phyloP scores from a whole-genome alignment of 2,329 filamentous ascomycete species.

The Metarhizium guizhouense region DNA sequence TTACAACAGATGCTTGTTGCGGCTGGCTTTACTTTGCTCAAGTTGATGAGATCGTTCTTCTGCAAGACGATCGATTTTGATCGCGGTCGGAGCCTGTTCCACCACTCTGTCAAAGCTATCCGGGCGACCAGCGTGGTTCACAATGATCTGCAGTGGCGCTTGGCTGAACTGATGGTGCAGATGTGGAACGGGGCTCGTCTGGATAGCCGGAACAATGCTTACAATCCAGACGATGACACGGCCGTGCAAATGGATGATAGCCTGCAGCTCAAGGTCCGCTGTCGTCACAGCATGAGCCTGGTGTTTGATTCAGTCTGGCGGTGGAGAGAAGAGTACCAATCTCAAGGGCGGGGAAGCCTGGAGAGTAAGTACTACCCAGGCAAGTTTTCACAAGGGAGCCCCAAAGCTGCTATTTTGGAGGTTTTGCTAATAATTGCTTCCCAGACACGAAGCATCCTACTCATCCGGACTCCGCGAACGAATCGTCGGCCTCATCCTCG shows the following conservation, averaged over 20 bases:
- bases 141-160: conserved; percentile 71
- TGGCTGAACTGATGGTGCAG: conserved; percentile 79
- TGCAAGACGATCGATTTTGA: conserved; percentile 61
- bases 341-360: conserved; percentile 58
- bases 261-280: conserved; percentile 72
- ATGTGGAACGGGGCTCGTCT: conserved; percentile 68
- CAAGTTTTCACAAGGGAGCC: not conserved
- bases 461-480: conserved; percentile 69
- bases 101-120: conserved; percentile 60
- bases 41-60: conserved; percentile 71
- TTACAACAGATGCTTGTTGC: conserved; percentile 82
- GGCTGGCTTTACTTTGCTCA: conserved; percentile 67
- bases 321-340: conserved; percentile 73
- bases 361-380: conserved; percentile 48
- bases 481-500: conserved; percentile 61
- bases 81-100: conserved; percentile 59
- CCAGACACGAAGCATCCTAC: conserved; percentile 75
- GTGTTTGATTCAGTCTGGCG: conserved; percentile 81
- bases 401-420: not conserved
- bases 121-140: conserved; percentile 64
- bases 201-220: conserved; percentile 36
- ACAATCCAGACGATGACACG: conserved; percentile 39
- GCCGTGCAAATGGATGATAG: conserved; percentile 55
- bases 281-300: conserved; percentile 75
- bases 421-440: conserved; percentile 4